Percentiles rank a stretch among this genome's conserved stretches.
phyloP scores from a whole-genome alignment of 164 flowering plant genomes.

The Kingdonia uniflora region DNA sequence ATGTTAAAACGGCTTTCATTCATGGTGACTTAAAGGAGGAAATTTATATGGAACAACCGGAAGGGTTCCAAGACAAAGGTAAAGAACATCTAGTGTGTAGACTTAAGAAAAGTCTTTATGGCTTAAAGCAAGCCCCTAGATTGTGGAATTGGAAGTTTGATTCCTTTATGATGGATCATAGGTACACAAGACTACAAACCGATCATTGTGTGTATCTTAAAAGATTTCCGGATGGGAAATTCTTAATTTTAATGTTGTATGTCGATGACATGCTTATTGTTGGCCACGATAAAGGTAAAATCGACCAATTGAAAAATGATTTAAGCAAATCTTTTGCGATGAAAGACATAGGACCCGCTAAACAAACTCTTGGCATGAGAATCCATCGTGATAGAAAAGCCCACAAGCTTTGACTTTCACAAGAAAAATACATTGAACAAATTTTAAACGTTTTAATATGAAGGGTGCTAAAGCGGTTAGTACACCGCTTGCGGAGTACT shows the following conservation, averaged over 20 bases:
- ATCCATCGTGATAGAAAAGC: constrained; percentile 1
- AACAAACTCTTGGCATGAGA: constrained; percentile 2
- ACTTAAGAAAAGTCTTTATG: constrained; percentile 2
- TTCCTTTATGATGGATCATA: constrained; percentile 1
- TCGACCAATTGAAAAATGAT: neutral
- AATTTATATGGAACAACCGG: neutral
- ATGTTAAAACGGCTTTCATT: too few species aligned
- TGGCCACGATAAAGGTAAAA: neutral
- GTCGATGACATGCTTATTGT: constrained; percentile 7
- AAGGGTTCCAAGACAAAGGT: too few species aligned
- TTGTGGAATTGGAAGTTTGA: neutral
- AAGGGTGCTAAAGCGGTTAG: neutral
- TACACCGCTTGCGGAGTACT: neutral
- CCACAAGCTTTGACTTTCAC: neutral
- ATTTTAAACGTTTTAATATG: constrained; percentile 1
- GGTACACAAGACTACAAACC: neutral
- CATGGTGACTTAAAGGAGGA: too few species aligned
- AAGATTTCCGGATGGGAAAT: neutral
- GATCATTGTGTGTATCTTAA: neutral
- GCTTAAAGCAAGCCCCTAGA: neutral
- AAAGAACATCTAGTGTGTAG: too few species aligned
- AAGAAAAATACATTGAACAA: constrained; percentile 3
- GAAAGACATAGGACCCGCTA: constrained; percentile 1
- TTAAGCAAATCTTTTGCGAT: neutral
- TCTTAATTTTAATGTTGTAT: neutral